Base-by-base conservation (phyloP, 192 early-diverging fungal species). In the Backusella circina region DNA sequence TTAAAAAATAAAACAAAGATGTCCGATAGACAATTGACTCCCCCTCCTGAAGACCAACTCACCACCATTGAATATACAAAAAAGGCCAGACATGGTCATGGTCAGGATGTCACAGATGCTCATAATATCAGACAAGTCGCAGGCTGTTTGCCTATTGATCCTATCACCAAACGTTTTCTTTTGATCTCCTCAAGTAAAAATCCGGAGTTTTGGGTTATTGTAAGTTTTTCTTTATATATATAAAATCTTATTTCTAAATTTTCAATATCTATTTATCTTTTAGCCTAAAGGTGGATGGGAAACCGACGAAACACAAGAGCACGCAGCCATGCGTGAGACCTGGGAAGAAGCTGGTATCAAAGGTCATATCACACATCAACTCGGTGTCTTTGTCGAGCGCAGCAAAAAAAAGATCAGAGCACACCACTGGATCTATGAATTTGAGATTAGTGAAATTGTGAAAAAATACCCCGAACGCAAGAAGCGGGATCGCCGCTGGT, bases 241-340 rank as follows among this genome's bases (percentile, higher is more conserved):
- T n/a, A n/a, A 16, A 44, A 12, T 44, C 1, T 26, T 70, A 31
- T 70, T 28, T 16, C 21, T 38, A 23, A 67, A 8, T 33, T 28
- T 44, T 66, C n/a, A n/a, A n/a, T n/a, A n/a, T n/a, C n/a, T n/a
- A n/a, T 26, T 73, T 18, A 21, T 18, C 36, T 32, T 44, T 18
- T 70, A 84, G 83, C 87, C 88, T 16, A 88, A 90, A 76, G 88
- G 88, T n/a, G 88, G 88, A 9, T 90, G 88, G 88, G 88, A 90
- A 72, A 84, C 85, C 33, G 86, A 88, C 64, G 88, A 90, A 78
- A 84, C 88, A 6, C 78, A 85, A 37, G 82, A 84, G 72, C 75
- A 84, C 35, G 86, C 87, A n/a, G 88, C 88, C 32, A 37, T 70
- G 10, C 74, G 88, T 68, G 88, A 90, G 71, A 90, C 88, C 10